Conservation (phyloP, 371 early-diverging fungal genomes). For the Mucor ambiguus region DNA sequence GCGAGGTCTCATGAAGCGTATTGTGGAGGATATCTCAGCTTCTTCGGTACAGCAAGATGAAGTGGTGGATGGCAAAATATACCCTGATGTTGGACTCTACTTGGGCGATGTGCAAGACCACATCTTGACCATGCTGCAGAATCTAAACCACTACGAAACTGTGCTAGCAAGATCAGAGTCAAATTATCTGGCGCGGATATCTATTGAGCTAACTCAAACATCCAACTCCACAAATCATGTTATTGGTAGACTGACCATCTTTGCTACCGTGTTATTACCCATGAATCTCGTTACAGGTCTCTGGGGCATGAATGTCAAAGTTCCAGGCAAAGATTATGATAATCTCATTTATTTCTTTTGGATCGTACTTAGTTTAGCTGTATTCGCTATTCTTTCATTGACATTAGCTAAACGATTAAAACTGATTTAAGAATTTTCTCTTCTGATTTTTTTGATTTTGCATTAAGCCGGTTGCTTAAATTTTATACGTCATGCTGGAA, state of each 20-base stretch:
- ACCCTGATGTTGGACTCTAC: conserved; percentile 63
- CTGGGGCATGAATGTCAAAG: conserved; percentile 75
- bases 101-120: conserved; percentile 95
- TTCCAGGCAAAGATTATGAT: conserved; percentile 67
- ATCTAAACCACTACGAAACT: conserved; percentile 86
- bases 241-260: conserved; percentile 85
- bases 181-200: conserved; percentile 94
- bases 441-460: not conserved
- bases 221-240: conserved; percentile 89
- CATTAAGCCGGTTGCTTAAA: not conserved
- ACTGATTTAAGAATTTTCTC: not conserved
- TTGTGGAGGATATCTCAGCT: conserved; percentile 18
- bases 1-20: conserved; percentile 64
- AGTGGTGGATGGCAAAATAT: conserved; percentile 30
- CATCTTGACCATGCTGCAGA: conserved; percentile 92
- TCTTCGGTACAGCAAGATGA: not conserved
- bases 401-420: conserved; percentile 19
- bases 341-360: conserved; percentile 47
- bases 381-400: conserved; percentile 42
- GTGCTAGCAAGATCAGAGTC: conserved; percentile 88
- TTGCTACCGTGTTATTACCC: conserved; percentile 90
- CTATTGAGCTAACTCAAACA: conserved; percentile 91
- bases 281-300: conserved; percentile 89
- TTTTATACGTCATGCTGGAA: not conserved
- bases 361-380: conserved; percentile 38